Percentiles rank a stretch among this genome's conserved stretches.
Conservation (phyloP, 805 yeast species). For the Metschnikowia bowlesiae region DNA sequence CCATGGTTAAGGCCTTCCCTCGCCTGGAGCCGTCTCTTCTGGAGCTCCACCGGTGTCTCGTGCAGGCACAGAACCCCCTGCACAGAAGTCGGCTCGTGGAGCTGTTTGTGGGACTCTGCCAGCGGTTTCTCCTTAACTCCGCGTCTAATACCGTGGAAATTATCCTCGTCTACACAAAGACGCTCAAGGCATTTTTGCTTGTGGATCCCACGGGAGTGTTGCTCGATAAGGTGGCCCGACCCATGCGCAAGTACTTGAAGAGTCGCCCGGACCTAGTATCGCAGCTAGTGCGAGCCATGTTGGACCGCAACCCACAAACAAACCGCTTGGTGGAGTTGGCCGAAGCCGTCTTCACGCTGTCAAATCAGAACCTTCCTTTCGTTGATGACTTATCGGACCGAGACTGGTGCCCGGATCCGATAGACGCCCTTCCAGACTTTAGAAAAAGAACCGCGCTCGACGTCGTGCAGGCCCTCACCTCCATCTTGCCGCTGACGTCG, state of each 20-base stretch:
- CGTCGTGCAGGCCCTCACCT: slow-evolving; percentile 63
- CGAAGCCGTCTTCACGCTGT: slow-evolving; percentile 41
- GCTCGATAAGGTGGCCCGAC: slow-evolving; percentile 71
- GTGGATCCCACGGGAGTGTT: slow-evolving; percentile 88
- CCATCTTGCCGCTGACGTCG: slow-evolving; percentile 68
- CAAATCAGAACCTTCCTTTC: slow-evolving; percentile 3
- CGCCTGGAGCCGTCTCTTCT: slow-evolving; percentile 46
- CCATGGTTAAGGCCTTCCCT: slow-evolving; percentile 54
- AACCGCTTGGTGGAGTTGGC: slow-evolving; percentile 51
- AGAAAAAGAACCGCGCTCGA: slow-evolving; percentile 57
- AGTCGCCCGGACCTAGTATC: slow-evolving; percentile 70
- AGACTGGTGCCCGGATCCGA: slow-evolving; percentile 80
- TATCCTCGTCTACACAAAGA: slow-evolving; percentile 61
- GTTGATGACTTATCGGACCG: slow-evolving; percentile 44
- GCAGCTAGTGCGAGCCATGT: slow-evolving; percentile 65
- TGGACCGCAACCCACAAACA: slow-evolving; percentile 40
- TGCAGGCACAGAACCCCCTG: slow-evolving; percentile 20
- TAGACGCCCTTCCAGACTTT: slow-evolving; percentile 87
- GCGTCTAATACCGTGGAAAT: slow-evolving; percentile 77
- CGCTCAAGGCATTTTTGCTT: slow-evolving; percentile 64
- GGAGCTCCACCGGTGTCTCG: slow-evolving; percentile 51
- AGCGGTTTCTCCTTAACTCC: slow-evolving; percentile 58
- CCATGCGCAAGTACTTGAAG: slow-evolving; percentile 66
- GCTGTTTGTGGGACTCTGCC: slow-evolving; percentile 44
- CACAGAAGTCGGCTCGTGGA: slow-evolving; percentile 53